Conservation (phyloP, 345 rosid species). For the Streptanthus diversifolius region DNA sequence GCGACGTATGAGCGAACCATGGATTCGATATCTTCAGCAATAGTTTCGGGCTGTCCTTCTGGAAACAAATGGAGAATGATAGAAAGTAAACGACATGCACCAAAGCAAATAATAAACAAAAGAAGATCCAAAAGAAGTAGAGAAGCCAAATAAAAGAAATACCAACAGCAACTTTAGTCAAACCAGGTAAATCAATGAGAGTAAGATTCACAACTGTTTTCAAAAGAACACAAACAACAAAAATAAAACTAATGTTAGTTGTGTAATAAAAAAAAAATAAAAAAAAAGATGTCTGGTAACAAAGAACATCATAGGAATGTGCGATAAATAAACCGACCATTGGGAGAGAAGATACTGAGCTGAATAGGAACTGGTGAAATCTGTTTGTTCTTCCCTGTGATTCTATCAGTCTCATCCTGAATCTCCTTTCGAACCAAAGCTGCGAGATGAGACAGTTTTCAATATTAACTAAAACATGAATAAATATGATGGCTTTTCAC, state of each 20-base stretch:
- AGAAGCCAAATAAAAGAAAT: slow-evolving; percentile 21
- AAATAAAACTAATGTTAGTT: not conserved
- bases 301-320: not conserved
- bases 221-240: not conserved
- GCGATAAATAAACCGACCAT: slow-evolving; percentile 40
- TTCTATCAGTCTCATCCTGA: slow-evolving; percentile 84
- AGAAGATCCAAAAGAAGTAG: not conserved
- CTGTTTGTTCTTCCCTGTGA: slow-evolving; percentile 80
- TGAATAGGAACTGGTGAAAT: slow-evolving; percentile 92
- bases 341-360: slow-evolving; percentile 83
- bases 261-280: no score
- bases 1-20: slow-evolving; percentile 84
- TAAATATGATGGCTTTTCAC: not conserved
- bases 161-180: slow-evolving; percentile 95
- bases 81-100: not conserved
- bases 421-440: slow-evolving; percentile 83
- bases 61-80: slow-evolving; percentile 20
- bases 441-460: slow-evolving; percentile 12
- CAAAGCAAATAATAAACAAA: not conserved
- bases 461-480: not conserved
- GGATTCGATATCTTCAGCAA: slow-evolving; percentile 73
- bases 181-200: slow-evolving; percentile 87
- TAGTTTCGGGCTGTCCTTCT: slow-evolving; percentile 92
- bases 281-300: not conserved
- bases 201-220: slow-evolving; percentile 92